Percentiles rank a stretch among this genome's conserved stretches.
These are phyloP conservation scores for Malus hybrid DNA, from an alignment of 331 rosid genomes.

Conservation along the genomic window DNA sequence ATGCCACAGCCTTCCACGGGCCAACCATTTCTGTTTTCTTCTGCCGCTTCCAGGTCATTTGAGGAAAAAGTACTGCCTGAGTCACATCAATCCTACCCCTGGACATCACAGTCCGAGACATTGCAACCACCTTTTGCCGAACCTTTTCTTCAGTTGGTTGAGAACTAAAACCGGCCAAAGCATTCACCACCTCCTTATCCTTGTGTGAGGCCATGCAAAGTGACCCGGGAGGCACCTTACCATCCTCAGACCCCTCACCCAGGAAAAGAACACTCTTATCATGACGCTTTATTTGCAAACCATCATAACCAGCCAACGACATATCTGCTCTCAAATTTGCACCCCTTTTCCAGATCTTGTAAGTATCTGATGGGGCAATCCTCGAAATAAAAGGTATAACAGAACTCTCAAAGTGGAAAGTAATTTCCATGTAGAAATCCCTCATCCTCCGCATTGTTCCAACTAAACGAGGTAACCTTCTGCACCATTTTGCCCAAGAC, in stretches of 20 bases:
- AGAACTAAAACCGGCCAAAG: conserved; percentile 85
- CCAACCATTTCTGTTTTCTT: conserved; percentile 93
- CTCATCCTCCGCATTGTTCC: conserved; percentile 88
- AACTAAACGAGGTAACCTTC: conserved; percentile 91
- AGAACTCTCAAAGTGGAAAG: conserved; percentile 95
- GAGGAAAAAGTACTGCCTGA: conserved; percentile 96
- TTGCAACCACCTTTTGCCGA: conserved; percentile 77
- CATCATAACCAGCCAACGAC: conserved; percentile 98
- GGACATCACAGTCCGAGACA: conserved; percentile 90
- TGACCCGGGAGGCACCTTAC: conserved; percentile 71
- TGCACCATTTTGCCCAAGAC: conserved; percentile 98
- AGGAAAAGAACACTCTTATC: conserved; percentile 89
- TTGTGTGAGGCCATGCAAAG: conserved; percentile 95
- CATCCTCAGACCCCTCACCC: conserved; percentile 94
- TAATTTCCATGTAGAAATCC: conserved; percentile 97
- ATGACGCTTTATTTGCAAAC: conserved; percentile 86
- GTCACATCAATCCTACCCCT: conserved; percentile 97
- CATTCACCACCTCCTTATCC: conserved; percentile 86
- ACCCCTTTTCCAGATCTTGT: conserved; percentile 97
- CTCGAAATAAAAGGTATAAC: conserved; percentile 95
- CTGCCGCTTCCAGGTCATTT: conserved; percentile 92
- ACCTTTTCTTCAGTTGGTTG: conserved; percentile 83
- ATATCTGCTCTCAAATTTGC: conserved; percentile 96
- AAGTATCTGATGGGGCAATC: conserved; percentile 97
- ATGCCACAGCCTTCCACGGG: conserved; percentile 86